A percentile compares a stretch with the other conserved stretches of the same genome.
Evolutionary conservation across 768 basidiomycete species (phyloP).

Genomic region (Suillus fuscotomentosus): DNA sequence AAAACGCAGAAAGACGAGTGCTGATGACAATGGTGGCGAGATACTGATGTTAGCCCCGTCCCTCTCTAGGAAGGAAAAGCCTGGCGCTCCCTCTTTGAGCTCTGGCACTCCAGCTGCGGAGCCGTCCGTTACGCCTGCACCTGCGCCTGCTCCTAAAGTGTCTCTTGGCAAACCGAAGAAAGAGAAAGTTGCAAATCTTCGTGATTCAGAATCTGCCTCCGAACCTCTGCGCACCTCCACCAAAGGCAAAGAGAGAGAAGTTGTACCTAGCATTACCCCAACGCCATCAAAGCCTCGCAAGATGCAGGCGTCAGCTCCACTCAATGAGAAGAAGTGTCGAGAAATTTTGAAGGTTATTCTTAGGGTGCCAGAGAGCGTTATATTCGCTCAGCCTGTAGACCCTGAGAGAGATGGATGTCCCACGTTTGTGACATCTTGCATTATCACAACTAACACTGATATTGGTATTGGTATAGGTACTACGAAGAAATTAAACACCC

Average conservation of each 20-base stretch:
- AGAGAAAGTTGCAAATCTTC: constrained; percentile 34
- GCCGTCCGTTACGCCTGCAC: constrained; percentile 23
- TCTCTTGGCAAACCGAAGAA: constrained; percentile 41
- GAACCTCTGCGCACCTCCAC: constrained; percentile 40
- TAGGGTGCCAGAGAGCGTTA: constrained; percentile 63
- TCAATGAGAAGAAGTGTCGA: constrained; percentile 84
- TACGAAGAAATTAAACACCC: constrained; percentile 88
- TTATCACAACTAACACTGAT: constrained; percentile 2
- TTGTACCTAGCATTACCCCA: constrained; percentile 28
- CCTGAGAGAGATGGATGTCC: constrained; percentile 83
- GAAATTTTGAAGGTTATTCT: constrained; percentile 61
- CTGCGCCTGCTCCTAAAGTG: constrained; percentile 26
- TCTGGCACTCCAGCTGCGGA: constrained; percentile 43
- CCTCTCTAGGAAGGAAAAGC: constrained; percentile 49
- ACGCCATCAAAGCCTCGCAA: constrained; percentile 38
- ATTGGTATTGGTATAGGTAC: constrained; percentile 53
- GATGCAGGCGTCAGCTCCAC: constrained; percentile 42
- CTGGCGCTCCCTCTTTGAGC: constrained; percentile 33
- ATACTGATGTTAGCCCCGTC: constrained; percentile 62
- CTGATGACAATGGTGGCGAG: constrained; percentile 53
- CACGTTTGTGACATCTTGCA: constrained; percentile 56
- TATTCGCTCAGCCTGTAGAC: constrained; percentile 84
- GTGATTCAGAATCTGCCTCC: constrained; percentile 10
- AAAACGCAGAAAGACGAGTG: constrained; percentile 57
- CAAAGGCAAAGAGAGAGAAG: constrained; percentile 79